Base-by-base conservation (phyloP, 768 basidiomycete species). In the Termitomyces sp. region DNA sequence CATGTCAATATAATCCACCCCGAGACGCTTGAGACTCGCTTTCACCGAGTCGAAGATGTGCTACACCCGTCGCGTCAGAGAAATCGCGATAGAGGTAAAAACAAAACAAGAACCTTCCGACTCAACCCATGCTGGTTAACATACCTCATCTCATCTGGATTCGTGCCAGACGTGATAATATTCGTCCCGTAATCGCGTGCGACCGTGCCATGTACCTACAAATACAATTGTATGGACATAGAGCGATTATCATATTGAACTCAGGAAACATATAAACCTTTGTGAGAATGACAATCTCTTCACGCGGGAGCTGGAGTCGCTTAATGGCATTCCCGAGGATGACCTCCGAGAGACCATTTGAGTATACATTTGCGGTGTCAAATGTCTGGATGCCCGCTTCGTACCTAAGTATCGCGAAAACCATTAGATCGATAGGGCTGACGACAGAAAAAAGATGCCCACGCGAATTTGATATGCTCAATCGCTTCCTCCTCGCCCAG, bases 251-350 rank as follows among this genome's bases (percentile, higher is more conserved):
- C 35, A 37, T 5, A 5, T 12, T 37, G 6, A 3, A 35, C 1
- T 5, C 19, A 42, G 40, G 17, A 14, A 42, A 14, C 34, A 8
- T 12, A 5, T 12, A 5, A 55, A 82, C 82, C 73, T 92, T 91
- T 55, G 89, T 90, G 76, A 91, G 78, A n/a, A 91, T 79, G 19
- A 91, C 88, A 42, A 91, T 82, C 60, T 85, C 82, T 11, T 86
- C 85, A 2, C 89, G 80, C 19, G 87, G 87, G 11, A 88, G 73
- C 21, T 83, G 68, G 59, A 81, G 76, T 60, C 81, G 64, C 63
- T 85, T 86, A 71, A 92, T 83, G 3, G 83, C 87, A 59, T 86
- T 85, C 16, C 89, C 89, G 17, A 89, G 73, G 52, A 89, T 77
- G 43, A 79, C 65, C 65, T 91, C 89, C 0, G 84, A 85, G 4